Evolutionary conservation across 805 yeast genomes (phyloP).

Genomic region (Yueomyces sp.): DNA sequence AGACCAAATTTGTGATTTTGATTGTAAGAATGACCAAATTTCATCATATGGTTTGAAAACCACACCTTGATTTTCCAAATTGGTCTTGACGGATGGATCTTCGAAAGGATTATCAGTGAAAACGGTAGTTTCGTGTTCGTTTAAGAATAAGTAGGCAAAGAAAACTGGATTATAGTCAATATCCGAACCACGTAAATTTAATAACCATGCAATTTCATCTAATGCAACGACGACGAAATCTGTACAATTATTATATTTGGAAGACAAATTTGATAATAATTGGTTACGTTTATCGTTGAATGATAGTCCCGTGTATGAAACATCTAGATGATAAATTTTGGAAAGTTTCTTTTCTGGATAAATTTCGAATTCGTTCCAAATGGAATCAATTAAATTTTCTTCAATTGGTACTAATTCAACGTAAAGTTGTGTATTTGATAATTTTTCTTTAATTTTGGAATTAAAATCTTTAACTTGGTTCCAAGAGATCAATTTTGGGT

Average conservation of each 20-base stretch:
- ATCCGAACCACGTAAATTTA: conserved; percentile 75
- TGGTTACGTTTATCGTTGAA: conserved; percentile 39
- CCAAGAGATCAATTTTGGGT: conserved; percentile 59
- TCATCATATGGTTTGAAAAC: conserved; percentile 37
- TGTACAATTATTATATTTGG: conserved; percentile 2
- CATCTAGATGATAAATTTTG: conserved; percentile 36
- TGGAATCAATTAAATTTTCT: conserved; percentile 56
- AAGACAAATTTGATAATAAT: conserved; percentile 10
- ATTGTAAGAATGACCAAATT: conserved; percentile 44
- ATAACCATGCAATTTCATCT: conserved; percentile 86
- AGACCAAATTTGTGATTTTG: conserved; percentile 6
- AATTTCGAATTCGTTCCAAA: conserved; percentile 60
- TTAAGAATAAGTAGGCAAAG: conserved; percentile 41
- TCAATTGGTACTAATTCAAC: conserved; percentile 38
- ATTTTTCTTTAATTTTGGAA: conserved; percentile 15
- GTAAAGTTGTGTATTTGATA: conserved; percentile 15
- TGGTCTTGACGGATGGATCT: conserved; percentile 24
- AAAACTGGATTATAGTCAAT: conserved; percentile 81
- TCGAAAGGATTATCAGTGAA: conserved; percentile 38
- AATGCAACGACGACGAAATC: conserved; percentile 55
- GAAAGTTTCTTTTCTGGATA: conserved; percentile 43
- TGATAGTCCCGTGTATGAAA: conserved; percentile 51
- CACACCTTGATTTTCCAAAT: conserved; percentile 33
- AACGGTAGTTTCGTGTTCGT: conserved; percentile 33
- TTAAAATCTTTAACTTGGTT: conserved; percentile 22